phyloP scores from a whole-genome alignment of 164 flowering plant species.

The Pachysandra terminalis region DNA sequence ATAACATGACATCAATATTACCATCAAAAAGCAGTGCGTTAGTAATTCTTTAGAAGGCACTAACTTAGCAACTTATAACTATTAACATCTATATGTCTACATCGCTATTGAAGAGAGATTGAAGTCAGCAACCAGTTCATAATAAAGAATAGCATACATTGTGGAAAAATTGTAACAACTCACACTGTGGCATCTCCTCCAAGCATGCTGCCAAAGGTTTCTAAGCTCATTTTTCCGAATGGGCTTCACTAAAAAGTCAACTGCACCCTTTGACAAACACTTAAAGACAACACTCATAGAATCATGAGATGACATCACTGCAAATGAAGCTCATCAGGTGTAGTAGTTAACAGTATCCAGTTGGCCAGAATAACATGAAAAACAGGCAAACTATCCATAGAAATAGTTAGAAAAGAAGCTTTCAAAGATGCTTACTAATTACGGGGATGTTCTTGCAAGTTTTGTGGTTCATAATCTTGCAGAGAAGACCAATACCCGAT shows the following conservation, averaged over 20 bases:
- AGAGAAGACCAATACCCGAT: constrained; percentile 66
- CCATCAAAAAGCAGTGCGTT: constrained; percentile 1
- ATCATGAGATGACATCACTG: constrained; percentile 82
- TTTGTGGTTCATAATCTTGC: constrained; percentile 75
- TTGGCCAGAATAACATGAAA: constrained; percentile 12
- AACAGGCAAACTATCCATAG: not conserved
- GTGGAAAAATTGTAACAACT: constrained; percentile 19
- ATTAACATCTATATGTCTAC: no score
- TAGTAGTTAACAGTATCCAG: constrained; percentile 22
- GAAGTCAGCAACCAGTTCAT: constrained; percentile 4
- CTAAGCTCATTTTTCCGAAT: constrained; percentile 72
- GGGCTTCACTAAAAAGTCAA: constrained; percentile 70
- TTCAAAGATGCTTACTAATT: constrained; percentile 59
- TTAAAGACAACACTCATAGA: constrained; percentile 68
- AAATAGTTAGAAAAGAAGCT: not conserved
- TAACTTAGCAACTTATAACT: not conserved
- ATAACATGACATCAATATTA: constrained; percentile 3
- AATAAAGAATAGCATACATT: constrained; percentile 7
- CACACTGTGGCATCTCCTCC: constrained; percentile 68
- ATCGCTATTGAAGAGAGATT: no score
- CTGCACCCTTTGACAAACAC: constrained; percentile 70
- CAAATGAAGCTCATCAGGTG: constrained; percentile 34
- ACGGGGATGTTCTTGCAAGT: constrained; percentile 68
- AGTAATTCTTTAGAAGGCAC: not conserved
- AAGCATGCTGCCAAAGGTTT: constrained; percentile 77